A percentile compares a stretch with the other conserved stretches of the same genome.
Evolutionary conservation across 2,329 filamentous ascomycete species (phyloP).

Genomic region (Chalaropsis ovoidea): DNA sequence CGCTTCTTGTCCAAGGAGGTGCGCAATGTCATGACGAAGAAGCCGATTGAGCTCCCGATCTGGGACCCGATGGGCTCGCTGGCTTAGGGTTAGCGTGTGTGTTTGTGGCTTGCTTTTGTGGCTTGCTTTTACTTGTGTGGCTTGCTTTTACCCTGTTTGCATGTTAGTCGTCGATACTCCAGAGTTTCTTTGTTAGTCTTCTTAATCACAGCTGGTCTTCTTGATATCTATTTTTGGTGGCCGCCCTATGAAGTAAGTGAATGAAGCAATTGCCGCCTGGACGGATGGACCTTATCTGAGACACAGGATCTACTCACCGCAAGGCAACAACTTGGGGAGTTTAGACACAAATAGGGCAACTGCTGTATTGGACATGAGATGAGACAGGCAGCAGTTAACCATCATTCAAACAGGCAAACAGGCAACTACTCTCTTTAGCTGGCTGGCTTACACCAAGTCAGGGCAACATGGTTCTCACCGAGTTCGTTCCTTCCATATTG

Average conservation of each 20-base stretch:
- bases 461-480: neutral
- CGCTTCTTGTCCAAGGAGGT: conserved; percentile 55
- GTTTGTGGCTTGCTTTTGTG: neutral
- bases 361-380: neutral
- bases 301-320: neutral
- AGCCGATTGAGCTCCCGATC: conserved; percentile 59
- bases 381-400: neutral
- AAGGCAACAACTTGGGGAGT: too few species aligned
- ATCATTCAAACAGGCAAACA: neutral
- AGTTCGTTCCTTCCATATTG: conserved; percentile 3
- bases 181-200: neutral
- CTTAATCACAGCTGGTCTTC: neutral
- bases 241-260: neutral
- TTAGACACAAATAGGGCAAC: neutral
- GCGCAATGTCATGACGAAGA: conserved; percentile 57
- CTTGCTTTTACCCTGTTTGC: conserved; percentile 41
- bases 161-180: neutral
- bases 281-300: neutral
- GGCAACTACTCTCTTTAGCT: neutral
- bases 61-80: conserved; percentile 76
- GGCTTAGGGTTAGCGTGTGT: conserved; percentile 38
- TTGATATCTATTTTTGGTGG: neutral
- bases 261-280: neutral
- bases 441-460: neutral
- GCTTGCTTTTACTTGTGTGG: neutral